Evolutionary conservation across 345 rosid genomes (phyloP), one percentile per base, ranked within the genome.

Genomic region (Acer negundo): DNA sequence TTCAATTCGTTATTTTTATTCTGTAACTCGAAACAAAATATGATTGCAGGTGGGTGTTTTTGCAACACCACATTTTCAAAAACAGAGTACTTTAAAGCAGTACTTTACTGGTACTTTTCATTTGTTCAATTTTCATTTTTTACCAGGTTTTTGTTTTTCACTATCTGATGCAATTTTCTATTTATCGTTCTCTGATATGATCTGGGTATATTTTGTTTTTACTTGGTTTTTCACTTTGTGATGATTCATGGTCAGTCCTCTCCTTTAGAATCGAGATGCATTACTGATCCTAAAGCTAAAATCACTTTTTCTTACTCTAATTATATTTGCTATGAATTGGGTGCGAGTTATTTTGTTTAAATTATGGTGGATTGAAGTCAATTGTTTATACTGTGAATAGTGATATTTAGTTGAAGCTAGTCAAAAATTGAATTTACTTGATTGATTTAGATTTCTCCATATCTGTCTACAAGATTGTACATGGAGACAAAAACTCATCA

Each of bases 51-150:
- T 28, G 59, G 69, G 51, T n/a, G n/a, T 67, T 65, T 40, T 23
- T 38, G 56, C 67, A 56, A 24, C 49, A 23, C 78, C 49, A 16
- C 73, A 23, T 75, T 76, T 59, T 75, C 49, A 71, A 19, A 47
- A 56, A 12, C 31, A 44, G 42, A 23, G 55, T 23, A 20, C 64
- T 76, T 65, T 26, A 20, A 8, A 7, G 38, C 62, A 64, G 69
- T 49, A 24, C 51, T 62, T 3, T 19, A 11, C n/a, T 11, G 70
- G 70, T 75, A 63, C 62, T 69, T 47, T 26, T 23, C 70, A 62
- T 64, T n/a, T 66, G 26, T 51, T 22, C 3, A 15, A 28, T n/a
- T 49, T 20, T 46, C 49, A 46, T 46, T 10, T 46, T 42, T 46
- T 46, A 10, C 49, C 13, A 46, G 49, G 9, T 42, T 46, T 20